Evolutionary conservation across 306 rosid genomes (phyloP).

Genomic region (Geum urbanum): DNA sequence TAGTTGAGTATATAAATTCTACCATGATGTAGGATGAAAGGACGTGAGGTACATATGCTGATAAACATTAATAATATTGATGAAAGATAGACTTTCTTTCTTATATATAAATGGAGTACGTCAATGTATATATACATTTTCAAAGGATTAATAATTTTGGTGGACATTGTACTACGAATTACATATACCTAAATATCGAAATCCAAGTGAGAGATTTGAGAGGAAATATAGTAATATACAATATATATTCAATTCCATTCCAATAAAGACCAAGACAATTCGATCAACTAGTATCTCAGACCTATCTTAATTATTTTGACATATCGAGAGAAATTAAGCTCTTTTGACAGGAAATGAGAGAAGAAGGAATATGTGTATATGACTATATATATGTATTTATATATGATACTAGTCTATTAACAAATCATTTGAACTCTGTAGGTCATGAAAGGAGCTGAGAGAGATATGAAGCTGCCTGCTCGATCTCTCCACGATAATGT

Average conservation of each 20-base stretch:
- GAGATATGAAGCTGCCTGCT: no score
- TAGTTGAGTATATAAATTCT: neutral
- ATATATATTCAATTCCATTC: no score
- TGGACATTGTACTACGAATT: neutral
- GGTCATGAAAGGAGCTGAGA: no score
- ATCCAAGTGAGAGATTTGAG: neutral
- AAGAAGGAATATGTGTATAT: no score
- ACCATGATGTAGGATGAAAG: neutral
- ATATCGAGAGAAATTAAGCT: neutral
- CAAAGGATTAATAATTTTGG: neutral
- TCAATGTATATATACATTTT: constrained; percentile 2
- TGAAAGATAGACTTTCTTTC: neutral
- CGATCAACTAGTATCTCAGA: no score
- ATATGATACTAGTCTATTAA: no score
- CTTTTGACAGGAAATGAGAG: neutral
- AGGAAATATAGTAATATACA: neutral
- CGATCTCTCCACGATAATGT: no score
- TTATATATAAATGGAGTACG: constrained; percentile 9
- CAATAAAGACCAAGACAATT: no score
- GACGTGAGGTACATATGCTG: neutral
- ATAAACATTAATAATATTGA: neutral
- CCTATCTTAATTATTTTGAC: neutral
- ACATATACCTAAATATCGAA: neutral
- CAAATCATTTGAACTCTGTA: no score
- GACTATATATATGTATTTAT: no score